Base-by-base conservation (phyloP, 2,329 filamentous ascomycete genomes). In the Ophiostoma ulmi region DNA sequence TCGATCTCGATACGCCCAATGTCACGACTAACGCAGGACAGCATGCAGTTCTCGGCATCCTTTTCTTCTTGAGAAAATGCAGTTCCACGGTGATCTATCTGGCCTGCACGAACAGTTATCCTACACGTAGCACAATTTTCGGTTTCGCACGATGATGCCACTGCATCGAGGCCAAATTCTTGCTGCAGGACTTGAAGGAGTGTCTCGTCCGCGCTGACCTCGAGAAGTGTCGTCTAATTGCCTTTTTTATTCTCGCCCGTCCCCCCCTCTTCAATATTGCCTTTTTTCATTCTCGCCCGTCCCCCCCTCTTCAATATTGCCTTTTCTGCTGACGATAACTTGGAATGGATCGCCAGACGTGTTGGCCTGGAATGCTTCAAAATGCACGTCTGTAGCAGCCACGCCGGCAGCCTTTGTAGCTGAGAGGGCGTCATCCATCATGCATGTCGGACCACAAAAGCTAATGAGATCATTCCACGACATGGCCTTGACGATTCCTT, bases 401-500 rank as follows among this genome's bases (percentile, higher is more conserved):
- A 58, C 52, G 11, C n/a, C 52, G 8, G 52, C 52, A 26, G 52
- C 52, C 22, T 58, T 58, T 11, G 52, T 58, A 5, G 52, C n/a
- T 5, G 22, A 8, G n/a, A 58, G 52, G 10, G 52, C 52, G 8
- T n/a, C 52, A 26, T 26, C 22, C 52, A 58, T 58, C 52, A 58
- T 11, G n/a, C 52, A 22, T 26, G 52, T 26, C 8, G 52, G 52
- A n/a, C 52, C 52, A 17, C 52, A 58, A 13, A 58, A 58, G 22
- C 52, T 58, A 13, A 58, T 58, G 52, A 26, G 52, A 8, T 58
- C 52, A 13, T 58, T 58, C 52, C 52, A 58, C n/a, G 52, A 58
- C 52, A 58, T 58, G 7, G n/a, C 8, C 52, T 11, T 58, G 41
- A 70, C 76, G 31, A 90, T 81, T 0, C 74, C 70, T 0, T 71